Percentiles rank a stretch among this genome's conserved stretches.
phyloP scores from a whole-genome alignment of 352 stramenopile species.

The Pythium plurisporium region DNA sequence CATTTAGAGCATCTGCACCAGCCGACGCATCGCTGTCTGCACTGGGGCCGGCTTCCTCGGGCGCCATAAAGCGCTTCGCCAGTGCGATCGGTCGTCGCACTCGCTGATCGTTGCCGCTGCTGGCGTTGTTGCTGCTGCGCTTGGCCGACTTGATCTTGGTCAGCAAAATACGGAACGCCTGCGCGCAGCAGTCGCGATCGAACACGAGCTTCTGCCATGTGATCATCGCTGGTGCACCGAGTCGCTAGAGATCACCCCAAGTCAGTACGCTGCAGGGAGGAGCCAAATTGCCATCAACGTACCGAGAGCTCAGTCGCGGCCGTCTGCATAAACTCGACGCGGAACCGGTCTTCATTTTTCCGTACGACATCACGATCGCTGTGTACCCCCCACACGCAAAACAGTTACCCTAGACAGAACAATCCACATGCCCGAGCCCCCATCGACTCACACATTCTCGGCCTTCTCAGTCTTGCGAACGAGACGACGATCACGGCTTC shows the following conservation, averaged over 20 bases:
- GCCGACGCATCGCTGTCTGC: slow-evolving; percentile 15
- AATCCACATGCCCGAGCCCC: not conserved
- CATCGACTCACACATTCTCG: slow-evolving; percentile 26
- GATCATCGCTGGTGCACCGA: slow-evolving; percentile 47
- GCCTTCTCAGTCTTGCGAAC: slow-evolving; percentile 53
- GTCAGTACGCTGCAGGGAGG: too few species aligned
- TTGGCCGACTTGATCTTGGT: slow-evolving; percentile 52
- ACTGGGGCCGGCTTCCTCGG: not conserved
- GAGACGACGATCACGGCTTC: slow-evolving; percentile 31
- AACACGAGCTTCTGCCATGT: slow-evolving; percentile 67
- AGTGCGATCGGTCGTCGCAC: slow-evolving; percentile 3
- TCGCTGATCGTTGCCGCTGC: not conserved
- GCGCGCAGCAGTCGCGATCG: slow-evolving; percentile 54
- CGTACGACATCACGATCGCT: slow-evolving; percentile 37
- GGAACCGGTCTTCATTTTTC: slow-evolving; percentile 56
- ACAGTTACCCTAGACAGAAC: too few species aligned
- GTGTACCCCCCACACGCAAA: too few species aligned
- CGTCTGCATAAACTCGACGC: slow-evolving; percentile 54
- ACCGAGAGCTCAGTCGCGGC: slow-evolving; percentile 46
- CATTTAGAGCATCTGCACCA: slow-evolving; percentile 1
- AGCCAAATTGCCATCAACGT: too few species aligned
- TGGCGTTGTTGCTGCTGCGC: slow-evolving; percentile 9
- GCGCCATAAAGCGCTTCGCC: slow-evolving; percentile 8
- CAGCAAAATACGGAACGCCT: slow-evolving; percentile 53
- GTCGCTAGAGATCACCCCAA: slow-evolving; percentile 26